phyloP scores from a whole-genome alignment of 1,284 basidiomycete species.

The Meira nashicola region DNA sequence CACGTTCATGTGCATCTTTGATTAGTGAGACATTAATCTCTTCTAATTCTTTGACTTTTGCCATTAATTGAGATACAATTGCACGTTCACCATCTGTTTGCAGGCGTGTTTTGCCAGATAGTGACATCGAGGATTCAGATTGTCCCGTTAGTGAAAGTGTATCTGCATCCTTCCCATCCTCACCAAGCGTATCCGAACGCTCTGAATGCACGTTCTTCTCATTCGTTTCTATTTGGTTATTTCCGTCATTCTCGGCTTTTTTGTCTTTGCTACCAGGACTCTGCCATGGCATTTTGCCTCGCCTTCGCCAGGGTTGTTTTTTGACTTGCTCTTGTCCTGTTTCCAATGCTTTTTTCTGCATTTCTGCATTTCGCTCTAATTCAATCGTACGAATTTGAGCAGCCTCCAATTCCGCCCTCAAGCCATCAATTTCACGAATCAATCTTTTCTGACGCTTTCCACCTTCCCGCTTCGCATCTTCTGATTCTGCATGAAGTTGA shows the following conservation, averaged over 20 bases:
- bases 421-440: conserved; percentile 38
- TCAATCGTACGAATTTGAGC: conserved; percentile 35
- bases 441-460: conserved; percentile 29
- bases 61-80: conserved; percentile 32
- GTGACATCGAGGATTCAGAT: neutral
- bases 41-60: conserved; percentile 44
- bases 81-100: conserved; percentile 23
- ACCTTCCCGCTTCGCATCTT: conserved; percentile 29
- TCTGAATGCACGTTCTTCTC: neutral
- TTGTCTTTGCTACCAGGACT: neutral
- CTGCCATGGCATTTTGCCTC: neutral
- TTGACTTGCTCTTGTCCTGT: neutral
- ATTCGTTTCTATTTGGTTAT: too few species aligned
- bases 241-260: too few species aligned
- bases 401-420: conserved; percentile 38
- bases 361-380: conserved; percentile 22
- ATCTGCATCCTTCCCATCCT: neutral
- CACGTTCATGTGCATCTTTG: conserved; percentile 30
- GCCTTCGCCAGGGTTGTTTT: neutral
- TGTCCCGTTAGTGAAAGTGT: neutral
- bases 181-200: neutral
- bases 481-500: conserved; percentile 39
- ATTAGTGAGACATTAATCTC: conserved; percentile 38
- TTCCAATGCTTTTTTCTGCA: neutral
- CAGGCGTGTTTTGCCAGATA: neutral